Evolutionary conservation across 1,284 basidiomycete genomes (phyloP), one percentile per base, ranked within the genome.

Genomic region (Clitocybe nebularis): DNA sequence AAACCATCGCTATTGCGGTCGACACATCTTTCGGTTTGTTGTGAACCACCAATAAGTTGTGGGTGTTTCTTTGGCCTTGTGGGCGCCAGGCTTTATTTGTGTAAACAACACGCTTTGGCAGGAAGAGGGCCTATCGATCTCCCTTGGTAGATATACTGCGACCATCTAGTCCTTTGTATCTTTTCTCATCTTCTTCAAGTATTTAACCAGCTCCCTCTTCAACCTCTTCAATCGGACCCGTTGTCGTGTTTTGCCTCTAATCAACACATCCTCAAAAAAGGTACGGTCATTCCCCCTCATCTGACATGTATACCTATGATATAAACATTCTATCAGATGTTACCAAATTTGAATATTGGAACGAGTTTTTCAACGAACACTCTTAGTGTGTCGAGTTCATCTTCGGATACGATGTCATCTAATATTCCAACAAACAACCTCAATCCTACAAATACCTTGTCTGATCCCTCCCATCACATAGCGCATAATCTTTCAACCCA

Each of bases 61-160:
- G 50, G 54, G 54, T 53, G 51, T 53, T 47, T 51, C 51, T 60
- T 62, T 61, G 54, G 53, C 51, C 36, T 59, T 64, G 61, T 61
- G 58, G 61, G 61, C 50, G 60, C 49, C 44, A 45, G 45, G 44
- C 47, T 54, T 55, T 59, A 60, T 60, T 65, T 60, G 54, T 51
- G 51, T 48, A 64, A 64, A 60, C 57, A 56, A 59, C 53, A 55
- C 59, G 58, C 57, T 56, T 64, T 59, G 55, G 51, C 56, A 45
- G 45, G 36, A 29, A 36, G 29, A 40, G 46, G 22, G 36, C 25
- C 37, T 25, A 48, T 49, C 43, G 47, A 45, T 51, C 45, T 38
- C 28, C 34, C 41, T 33, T 28, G 44, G 40, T 30, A 36, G 45
- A 39, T 43, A 39, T 45, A 50, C 49, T 51, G 44, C 38, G 48